Evolutionary conservation across 306 rosid species (phyloP), one percentile per base, ranked within the genome.

Genomic region (Cucurbita pepo): DNA sequence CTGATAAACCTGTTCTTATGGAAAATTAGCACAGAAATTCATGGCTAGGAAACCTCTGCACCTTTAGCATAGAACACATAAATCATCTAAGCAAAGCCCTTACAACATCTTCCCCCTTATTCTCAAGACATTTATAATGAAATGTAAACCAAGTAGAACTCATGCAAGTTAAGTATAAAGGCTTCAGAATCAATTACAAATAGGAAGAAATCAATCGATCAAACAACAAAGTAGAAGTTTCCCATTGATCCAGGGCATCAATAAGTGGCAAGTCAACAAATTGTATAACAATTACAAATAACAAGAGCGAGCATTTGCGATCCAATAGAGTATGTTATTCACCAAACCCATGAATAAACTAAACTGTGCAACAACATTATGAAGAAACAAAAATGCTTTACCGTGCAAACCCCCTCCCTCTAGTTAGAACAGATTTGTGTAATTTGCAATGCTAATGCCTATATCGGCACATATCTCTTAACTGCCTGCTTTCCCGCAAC

Each of bases 401-500:
- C n/a, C n/a, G n/a, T n/a, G n/a, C n/a, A n/a, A n/a, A n/a, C n/a
- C n/a, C n/a, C n/a, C n/a, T n/a, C n/a, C n/a, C n/a, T n/a, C n/a
- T n/a, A n/a, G n/a, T n/a, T n/a, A n/a, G n/a, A n/a, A n/a, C n/a
- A n/a, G n/a, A n/a, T n/a, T n/a, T n/a, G n/a, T n/a, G n/a, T n/a
- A n/a, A n/a, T n/a, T n/a, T n/a, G n/a, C n/a, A n/a, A n/a, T n/a
- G n/a, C n/a, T 12, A 47, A 63, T 40, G 10, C 12, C 56, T 75
- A 89, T 10, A 22, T 72, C 25, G 95, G 95, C 52, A 86, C 83
- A 18, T 86, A 79, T 80, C 91, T 82, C 70, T 85, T 89, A 21
- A 80, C 62, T 52, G 83, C 86, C 69, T 83, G 91, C 81, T 83
- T 89, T 34, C 89, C 88, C 0, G 78, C 86, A 45, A 89, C 95